phyloP scores from a whole-genome alignment of 768 basidiomycete genomes.

The Auriscalpium vulgare region DNA sequence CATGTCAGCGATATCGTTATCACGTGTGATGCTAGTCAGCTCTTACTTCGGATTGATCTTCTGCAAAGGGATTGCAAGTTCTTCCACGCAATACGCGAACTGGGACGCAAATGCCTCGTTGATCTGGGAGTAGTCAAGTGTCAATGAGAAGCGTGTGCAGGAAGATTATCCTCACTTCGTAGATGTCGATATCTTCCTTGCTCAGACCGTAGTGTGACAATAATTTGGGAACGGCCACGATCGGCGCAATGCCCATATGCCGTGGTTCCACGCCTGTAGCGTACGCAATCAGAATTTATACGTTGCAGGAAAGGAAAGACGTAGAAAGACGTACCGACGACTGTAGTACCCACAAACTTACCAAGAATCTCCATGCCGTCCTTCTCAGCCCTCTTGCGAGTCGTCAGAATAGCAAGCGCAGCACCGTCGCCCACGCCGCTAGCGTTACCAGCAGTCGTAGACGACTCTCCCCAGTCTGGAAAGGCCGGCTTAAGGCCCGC shows the following conservation, averaged over 20 bases:
- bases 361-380: slow-evolving; percentile 75
- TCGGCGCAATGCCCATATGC: slow-evolving; percentile 73
- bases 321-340: slow-evolving; percentile 50
- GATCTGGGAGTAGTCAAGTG: slow-evolving; percentile 37
- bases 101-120: slow-evolving; percentile 93
- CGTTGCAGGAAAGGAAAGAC: neutral
- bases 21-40: slow-evolving; percentile 1
- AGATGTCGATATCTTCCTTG: slow-evolving; percentile 70
- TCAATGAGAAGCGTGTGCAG: neutral
- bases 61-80: slow-evolving; percentile 64
- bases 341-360: slow-evolving; percentile 72
- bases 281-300: neutral
- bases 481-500: slow-evolving; percentile 81
- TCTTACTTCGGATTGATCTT: slow-evolving; percentile 83
- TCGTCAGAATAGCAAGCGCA: slow-evolving; percentile 73
- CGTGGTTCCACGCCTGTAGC: slow-evolving; percentile 62
- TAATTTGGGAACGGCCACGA: slow-evolving; percentile 64
- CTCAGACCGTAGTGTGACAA: slow-evolving; percentile 51
- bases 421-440: slow-evolving; percentile 92
- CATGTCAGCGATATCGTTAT: neutral
- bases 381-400: slow-evolving; percentile 66
- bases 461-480: slow-evolving; percentile 61
- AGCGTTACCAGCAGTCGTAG: slow-evolving; percentile 79
- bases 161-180: slow-evolving; percentile 43
- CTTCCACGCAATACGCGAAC: slow-evolving; percentile 86